Conservation (phyloP, 2,329 filamentous ascomycete genomes). For the Exophiala phaeomuriformis region DNA sequence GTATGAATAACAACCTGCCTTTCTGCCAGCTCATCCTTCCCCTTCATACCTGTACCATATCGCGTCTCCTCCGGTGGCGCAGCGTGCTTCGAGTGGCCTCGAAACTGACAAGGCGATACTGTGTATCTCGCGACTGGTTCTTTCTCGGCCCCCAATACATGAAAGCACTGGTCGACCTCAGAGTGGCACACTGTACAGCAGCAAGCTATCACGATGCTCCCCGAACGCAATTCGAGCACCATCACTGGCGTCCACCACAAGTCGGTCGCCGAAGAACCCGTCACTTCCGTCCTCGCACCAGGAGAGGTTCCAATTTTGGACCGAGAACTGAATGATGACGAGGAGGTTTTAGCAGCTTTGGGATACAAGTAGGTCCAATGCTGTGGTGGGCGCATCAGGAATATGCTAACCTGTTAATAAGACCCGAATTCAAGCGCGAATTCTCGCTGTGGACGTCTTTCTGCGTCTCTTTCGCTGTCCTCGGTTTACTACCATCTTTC, state of each 20-base stretch:
- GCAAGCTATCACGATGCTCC: slow-evolving; percentile 12
- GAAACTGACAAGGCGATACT: no score
- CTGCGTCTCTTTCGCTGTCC: slow-evolving; percentile 65
- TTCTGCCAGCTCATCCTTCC: background rate
- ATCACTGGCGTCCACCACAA: slow-evolving; percentile 24
- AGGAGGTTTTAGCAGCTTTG: slow-evolving; percentile 55
- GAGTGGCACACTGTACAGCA: background rate
- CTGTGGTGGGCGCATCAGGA: slow-evolving; percentile 25
- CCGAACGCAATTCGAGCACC: slow-evolving; percentile 16
- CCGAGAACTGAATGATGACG: slow-evolving; percentile 47
- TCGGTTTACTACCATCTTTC: slow-evolving; percentile 64
- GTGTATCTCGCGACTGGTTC: no score
- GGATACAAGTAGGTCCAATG: slow-evolving; percentile 48
- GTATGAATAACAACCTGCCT: slow-evolving; percentile 6
- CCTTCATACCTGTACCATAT: no score
- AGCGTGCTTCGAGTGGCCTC: no score
- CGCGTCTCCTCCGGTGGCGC: no score
- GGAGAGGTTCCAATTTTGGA: slow-evolving; percentile 45
- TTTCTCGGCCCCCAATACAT: no score
- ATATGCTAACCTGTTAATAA: slow-evolving; percentile 36
- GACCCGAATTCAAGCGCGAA: slow-evolving; percentile 60
- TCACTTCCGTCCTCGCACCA: slow-evolving; percentile 46
- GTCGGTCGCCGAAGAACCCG: slow-evolving; percentile 44
- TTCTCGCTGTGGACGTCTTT: slow-evolving; percentile 69
- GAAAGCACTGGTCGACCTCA: slow-evolving; percentile 1